Evolutionary conservation across 257 asterid species (phyloP).

Genomic region (Haberlea rhodopensis): DNA sequence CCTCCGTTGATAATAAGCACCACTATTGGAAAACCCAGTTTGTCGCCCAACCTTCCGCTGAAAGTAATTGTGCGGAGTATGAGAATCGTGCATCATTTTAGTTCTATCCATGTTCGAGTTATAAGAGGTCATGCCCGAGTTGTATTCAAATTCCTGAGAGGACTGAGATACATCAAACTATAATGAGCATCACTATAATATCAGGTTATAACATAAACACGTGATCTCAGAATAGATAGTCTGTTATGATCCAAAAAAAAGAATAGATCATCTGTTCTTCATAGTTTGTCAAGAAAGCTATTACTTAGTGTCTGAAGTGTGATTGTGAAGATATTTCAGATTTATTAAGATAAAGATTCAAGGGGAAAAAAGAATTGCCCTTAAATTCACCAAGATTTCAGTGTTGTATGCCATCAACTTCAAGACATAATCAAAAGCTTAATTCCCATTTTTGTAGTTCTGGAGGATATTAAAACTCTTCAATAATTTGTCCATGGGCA

Average conservation of each 20-base stretch:
- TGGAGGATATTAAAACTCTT: not conserved
- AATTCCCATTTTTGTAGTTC: not conserved
- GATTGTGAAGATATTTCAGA: not conserved
- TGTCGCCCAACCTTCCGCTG: constrained; percentile 39
- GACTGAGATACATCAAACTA: constrained; percentile 23
- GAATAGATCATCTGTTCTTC: not conserved
- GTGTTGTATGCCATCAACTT: not conserved
- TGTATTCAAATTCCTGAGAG: constrained; percentile 40
- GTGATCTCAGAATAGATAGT: not conserved
- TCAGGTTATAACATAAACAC: not conserved
- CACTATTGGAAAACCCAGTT: not conserved
- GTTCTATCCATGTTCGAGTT: constrained; percentile 40
- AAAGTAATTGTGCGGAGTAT: constrained; percentile 41
- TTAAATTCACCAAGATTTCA: too few species aligned
- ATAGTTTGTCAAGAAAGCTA: not conserved
- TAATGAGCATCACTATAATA: constrained; percentile 1
- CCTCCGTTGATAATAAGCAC: constrained; percentile 32
- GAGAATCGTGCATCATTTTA: constrained; percentile 36
- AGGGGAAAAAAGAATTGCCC: not conserved
- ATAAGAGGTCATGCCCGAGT: constrained; percentile 38
- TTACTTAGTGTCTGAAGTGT: too few species aligned
- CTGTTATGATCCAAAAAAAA: too few species aligned
- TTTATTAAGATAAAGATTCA: not conserved
- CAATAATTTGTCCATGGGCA: not conserved
- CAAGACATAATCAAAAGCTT: not conserved